Base-by-base conservation (phyloP, 2,329 filamentous ascomycete genomes). In the Talaromyces sp. region DNA sequence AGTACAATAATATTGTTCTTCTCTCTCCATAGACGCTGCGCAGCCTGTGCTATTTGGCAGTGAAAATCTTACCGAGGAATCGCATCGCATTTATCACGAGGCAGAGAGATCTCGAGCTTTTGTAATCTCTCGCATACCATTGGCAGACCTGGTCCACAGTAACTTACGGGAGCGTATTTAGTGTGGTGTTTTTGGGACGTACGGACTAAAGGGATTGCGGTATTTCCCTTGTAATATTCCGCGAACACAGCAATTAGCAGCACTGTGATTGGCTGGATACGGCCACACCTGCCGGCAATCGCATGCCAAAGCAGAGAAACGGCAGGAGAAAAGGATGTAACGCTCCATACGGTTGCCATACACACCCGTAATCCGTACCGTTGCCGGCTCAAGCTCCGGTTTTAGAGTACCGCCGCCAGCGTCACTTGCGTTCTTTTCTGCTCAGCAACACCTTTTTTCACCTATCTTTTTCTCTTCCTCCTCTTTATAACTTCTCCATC, bases 321-420 rank as follows among this genome's bases (percentile, higher is more conserved):
- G n/a, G n/a, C n/a, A 48, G 45, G 45, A 48, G 45, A 48, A 48
- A 48, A 35, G 45, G 45, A 21, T 48, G 53, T 48, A 37, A 48
- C 39, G 25, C 46, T 43, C 41, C 51, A 50, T 59, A 59, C 57
- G 17, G 15, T n/a, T n/a, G n/a, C n/a, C n/a, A n/a, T n/a, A n/a
- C n/a, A 17, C 48, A 13, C 58, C 62, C 61, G 53, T 61, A 61
- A 58, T 40, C 46, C 41, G 60, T 51, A 37, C 69, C 70, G 70
- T 64, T 72, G 72, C 71, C 71, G 70, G 71, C 64, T 69, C 66
- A 66, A 67, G 68, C 67, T 70, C 70, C 70, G 70, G 70, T 71
- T 67, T 66, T 58, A 53, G 59, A 52, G 51, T 52, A 56, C 54
- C 58, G 62, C 64, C 58, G 65, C 63, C 64, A 63, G 59, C 59